phyloP scores from a whole-genome alignment of 495 filamentous ascomycete genomes.

The Podospora pseudocomata region DNA sequence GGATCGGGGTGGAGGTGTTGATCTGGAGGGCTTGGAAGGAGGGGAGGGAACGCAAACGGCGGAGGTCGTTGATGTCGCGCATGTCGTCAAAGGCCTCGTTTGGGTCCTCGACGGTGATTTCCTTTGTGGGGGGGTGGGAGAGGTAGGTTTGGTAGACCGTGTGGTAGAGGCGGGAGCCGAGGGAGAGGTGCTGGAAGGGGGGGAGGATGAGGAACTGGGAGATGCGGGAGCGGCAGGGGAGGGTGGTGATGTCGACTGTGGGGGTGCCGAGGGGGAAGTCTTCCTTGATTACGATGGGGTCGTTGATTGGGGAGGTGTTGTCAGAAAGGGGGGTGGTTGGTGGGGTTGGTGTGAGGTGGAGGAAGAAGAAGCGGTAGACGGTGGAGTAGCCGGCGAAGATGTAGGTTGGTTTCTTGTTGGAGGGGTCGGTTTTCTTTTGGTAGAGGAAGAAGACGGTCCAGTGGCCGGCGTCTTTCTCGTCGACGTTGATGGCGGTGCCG shows the following conservation, averaged over 20 bases:
- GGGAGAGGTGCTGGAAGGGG: slow-evolving; percentile 73
- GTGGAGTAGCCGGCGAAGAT: slow-evolving; percentile 82
- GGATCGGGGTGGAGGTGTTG: slow-evolving; percentile 40
- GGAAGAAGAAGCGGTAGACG: slow-evolving; percentile 77
- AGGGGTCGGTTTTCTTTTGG: slow-evolving; percentile 52
- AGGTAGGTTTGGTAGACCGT: slow-evolving; percentile 66
- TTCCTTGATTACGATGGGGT: slow-evolving; percentile 18
- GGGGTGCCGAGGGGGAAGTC: slow-evolving; percentile 37
- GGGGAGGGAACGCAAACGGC: slow-evolving; percentile 54
- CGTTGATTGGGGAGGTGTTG: slow-evolving; percentile 19
- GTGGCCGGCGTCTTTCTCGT: slow-evolving; percentile 70
- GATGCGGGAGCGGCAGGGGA: slow-evolving; percentile 73
- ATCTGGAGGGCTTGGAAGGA: slow-evolving; percentile 53
- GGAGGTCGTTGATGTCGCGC: slow-evolving; percentile 77
- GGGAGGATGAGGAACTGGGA: slow-evolving; percentile 94
- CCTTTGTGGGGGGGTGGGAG: slow-evolving; percentile 58
- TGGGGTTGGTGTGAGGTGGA: slow-evolving; percentile 32
- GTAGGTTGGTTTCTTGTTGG: slow-evolving; percentile 54
- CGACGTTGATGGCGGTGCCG: slow-evolving; percentile 64
- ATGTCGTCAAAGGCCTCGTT: slow-evolving; percentile 92
- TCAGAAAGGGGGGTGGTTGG: slow-evolving; percentile 23
- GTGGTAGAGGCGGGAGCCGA: slow-evolving; percentile 78
- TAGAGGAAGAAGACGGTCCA: slow-evolving; percentile 90
- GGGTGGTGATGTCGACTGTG: slow-evolving; percentile 42
- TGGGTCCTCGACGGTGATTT: slow-evolving; percentile 93